Conservation (phyloP, 805 yeast genomes). For the Saccharomycopsis synnaedendra region DNA sequence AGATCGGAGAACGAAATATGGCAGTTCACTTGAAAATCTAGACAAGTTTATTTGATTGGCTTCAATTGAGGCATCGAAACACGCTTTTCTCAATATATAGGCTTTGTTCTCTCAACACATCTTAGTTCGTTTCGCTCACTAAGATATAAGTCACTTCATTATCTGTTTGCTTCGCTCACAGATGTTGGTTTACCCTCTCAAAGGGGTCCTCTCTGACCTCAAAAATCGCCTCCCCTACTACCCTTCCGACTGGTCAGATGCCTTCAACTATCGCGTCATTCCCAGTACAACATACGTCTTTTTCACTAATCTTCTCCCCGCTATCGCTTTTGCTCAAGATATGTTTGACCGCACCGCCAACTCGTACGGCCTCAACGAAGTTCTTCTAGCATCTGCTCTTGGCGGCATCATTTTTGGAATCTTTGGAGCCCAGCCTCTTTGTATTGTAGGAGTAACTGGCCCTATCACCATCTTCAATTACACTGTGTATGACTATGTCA, state of each 20-base stretch:
- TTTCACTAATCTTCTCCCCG: slow-evolving; percentile 86
- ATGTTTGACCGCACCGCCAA: slow-evolving; percentile 87
- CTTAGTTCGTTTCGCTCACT: too few relatives aligned
- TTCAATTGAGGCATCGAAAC: too few relatives aligned
- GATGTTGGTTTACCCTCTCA: too few relatives aligned
- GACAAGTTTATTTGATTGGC: too few relatives aligned
- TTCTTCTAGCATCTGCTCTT: slow-evolving; percentile 69
- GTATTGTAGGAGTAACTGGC: slow-evolving; percentile 96
- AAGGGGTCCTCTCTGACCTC: slow-evolving; percentile 11
- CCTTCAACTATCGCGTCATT: slow-evolving; percentile 72
- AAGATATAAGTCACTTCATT: too few relatives aligned
- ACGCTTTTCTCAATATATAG: too few relatives aligned
- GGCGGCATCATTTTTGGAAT: slow-evolving; percentile 86
- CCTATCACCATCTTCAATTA: slow-evolving; percentile 89
- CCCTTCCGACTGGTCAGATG: slow-evolving; percentile 70
- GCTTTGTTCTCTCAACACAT: too few relatives aligned
- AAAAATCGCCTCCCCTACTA: slow-evolving; percentile 42
- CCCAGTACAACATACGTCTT: slow-evolving; percentile 78
- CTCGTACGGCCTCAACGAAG: slow-evolving; percentile 87
- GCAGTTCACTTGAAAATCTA: too few relatives aligned
- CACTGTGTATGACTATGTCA: slow-evolving; percentile 43
- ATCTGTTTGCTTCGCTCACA: too few relatives aligned
- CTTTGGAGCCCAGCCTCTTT: slow-evolving; percentile 81
- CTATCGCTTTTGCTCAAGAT: slow-evolving; percentile 92
- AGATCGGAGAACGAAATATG: too few relatives aligned